Evolutionary conservation across 2,329 filamentous ascomycete species (phyloP), one percentile per base, ranked within the genome.

Genomic region (Colletotrichum siamense): DNA sequence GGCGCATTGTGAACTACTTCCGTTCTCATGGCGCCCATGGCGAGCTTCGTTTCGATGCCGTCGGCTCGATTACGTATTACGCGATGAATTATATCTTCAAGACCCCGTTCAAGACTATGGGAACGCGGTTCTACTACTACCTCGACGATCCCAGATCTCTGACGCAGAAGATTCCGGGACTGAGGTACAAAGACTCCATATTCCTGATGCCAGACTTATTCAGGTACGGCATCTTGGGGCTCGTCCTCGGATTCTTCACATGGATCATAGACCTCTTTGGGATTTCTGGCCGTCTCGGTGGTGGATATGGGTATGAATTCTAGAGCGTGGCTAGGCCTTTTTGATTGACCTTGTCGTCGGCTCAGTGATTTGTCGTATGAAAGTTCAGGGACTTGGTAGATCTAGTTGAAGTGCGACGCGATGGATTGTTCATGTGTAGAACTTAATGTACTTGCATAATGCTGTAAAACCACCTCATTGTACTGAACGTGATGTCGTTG

Each of bases 1-100:
- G 32, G 18, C 79, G 80, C 3, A 70, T 84, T 2, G 79, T 79
- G 32, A 75, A 79, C 28, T 79, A 78, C 24, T 82, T 84, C 71
- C 75, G 77, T 6, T 71, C 78, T 4, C 81, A 80, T 6, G 79
- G 83, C 61, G 73, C 83, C 1, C 66, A 69, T 5, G 74, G 74
- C 9, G 74, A 76, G 64, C 63, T 76, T 8, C 74, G 70, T 8
- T 76, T 74, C 28, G 74, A 76, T 1, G 74, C 57, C 22, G 8
- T 76, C 4, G 74, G 74, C 1, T 73, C 49, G 7, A 9, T 76
- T 6, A 28, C 57, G 18, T 74, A 55, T 4, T 69, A 24, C 15
- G 24, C n/a, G 26, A 32, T 64, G n/a, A 69, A 49, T 12, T 62
- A 65, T 28, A 30, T 68, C n/a, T 69, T 73, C 22, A 12, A 55